These are phyloP conservation scores for Sporothrix luriei DNA, from an alignment of 2,329 filamentous ascomycete genomes.

Conservation along the genomic window DNA sequence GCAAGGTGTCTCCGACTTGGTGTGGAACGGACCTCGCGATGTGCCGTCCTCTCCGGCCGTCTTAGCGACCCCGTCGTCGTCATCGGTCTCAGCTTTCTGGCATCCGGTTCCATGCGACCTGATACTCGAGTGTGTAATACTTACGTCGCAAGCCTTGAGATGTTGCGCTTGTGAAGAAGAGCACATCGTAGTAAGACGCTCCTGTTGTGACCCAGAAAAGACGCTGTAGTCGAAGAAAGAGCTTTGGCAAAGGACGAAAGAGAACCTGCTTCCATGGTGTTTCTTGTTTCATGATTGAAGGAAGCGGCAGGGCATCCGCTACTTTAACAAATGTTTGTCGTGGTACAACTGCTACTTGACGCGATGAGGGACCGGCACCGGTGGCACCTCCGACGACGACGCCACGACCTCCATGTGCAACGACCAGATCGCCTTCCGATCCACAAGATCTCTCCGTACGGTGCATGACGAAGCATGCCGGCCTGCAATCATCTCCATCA, in stretches of 20 bases:
- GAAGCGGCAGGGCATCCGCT: too few species aligned
- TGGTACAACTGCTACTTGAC: neutral
- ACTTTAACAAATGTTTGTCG: neutral
- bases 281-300: too few species aligned
- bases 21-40: neutral
- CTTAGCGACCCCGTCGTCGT: neutral
- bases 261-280: too few species aligned
- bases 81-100: neutral
- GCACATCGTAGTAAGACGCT: neutral
- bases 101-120: neutral
- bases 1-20: neutral
- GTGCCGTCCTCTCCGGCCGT: neutral
- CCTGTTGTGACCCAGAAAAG: neutral
- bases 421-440: constrained; percentile 2
- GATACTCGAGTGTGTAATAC: too few species aligned
- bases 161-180: neutral
- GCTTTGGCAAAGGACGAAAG: too few species aligned
- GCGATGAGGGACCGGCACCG: neutral
- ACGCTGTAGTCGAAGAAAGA: neutral
- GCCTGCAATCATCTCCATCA: neutral
- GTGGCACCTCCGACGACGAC: neutral
- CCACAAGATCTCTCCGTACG: neutral
- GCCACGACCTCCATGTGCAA: neutral
- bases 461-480: neutral
- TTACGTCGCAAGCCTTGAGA: neutral